Evolutionary conservation across 306 rosid species (phyloP), one percentile per base, ranked within the genome.

Genomic region (Sicyos baderoa): DNA sequence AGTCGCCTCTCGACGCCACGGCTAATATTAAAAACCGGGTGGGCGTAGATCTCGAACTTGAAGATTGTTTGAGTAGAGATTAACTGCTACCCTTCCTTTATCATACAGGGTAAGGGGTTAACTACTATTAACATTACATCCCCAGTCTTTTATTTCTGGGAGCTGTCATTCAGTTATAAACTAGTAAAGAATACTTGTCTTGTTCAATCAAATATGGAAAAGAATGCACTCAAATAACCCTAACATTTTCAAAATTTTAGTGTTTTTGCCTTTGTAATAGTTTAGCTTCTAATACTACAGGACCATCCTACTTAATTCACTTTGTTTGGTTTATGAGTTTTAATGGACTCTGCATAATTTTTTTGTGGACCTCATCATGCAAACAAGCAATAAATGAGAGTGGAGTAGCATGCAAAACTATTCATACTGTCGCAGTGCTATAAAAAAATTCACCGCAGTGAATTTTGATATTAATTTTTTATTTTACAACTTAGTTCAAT

Each of bases 1-100:
- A 16, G 45, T 32, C 71, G 17, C 84, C 77, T 48, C 79, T 71
- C 10, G 86, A 88, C 37, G 90, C 91, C 59, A 75, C 73, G 7
- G 63, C 95, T 53, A 74, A 84, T 1, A 79, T 85, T 51, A 90
- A 72, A 56, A 88, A 94, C 4, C 84, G 84, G 22, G 55, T 66
- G 2, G 97, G 97, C 22, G 42, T 84, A 37, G 89, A 90, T 4
- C 27, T 84, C 55, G 90, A 90, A 18, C 83, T 85, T 12, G 99
- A 94, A 0, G 96, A 94, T 71, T 67, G 76, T 19, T 17, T 70
- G 56, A 67, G 44, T 47, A 67, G 72, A 67, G 72, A 67, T 67
- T 67, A 66, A 66, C 56, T 64, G 3, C 4, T 5, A 11, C 70
- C 54, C 37, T 64, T 19, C 70, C 70, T 42, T 66, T 21, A 17